These are phyloP conservation scores for Quercus wislizeni DNA, from an alignment of 306 rosid species.

Conservation along the genomic window DNA sequence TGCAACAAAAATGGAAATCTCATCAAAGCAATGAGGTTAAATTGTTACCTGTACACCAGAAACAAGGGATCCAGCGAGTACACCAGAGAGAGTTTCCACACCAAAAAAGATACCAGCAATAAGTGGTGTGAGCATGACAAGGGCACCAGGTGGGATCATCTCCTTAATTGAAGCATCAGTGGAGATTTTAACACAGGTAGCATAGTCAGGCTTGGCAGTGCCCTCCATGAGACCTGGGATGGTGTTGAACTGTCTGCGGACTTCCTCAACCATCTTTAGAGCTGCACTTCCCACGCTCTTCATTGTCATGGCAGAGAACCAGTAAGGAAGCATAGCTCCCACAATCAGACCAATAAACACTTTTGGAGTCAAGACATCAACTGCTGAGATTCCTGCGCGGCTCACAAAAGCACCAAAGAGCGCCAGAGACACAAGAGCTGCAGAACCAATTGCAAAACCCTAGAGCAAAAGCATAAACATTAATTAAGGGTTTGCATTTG, in stretches of 20 bases:
- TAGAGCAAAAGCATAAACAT: conserved; percentile 19
- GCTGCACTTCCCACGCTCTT: conserved; percentile 99
- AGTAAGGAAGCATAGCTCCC: conserved; percentile 97
- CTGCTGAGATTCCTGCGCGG: conserved; percentile 67
- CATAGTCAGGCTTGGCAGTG: conserved; percentile 87
- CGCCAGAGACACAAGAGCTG: conserved; percentile 96
- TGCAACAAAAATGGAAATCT: background rate
- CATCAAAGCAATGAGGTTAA: background rate
- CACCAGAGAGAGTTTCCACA: conserved; percentile 94
- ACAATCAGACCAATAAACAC: conserved; percentile 87
- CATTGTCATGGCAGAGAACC: conserved; percentile 99
- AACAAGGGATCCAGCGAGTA: conserved; percentile 89
- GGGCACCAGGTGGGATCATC: conserved; percentile 97
- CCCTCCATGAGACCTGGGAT: conserved; percentile 97
- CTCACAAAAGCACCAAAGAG: conserved; percentile 98
- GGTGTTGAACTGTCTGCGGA: conserved; percentile 86
- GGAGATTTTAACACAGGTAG: conserved; percentile 88
- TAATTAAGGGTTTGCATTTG: background rate
- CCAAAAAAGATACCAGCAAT: conserved; percentile 89
- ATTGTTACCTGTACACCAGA: conserved; percentile 86
- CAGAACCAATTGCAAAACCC: conserved; percentile 98
- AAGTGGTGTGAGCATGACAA: conserved; percentile 96
- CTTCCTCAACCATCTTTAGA: conserved; percentile 98
- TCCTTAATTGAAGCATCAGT: conserved; percentile 94
- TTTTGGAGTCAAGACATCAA: conserved; percentile 86